Evolutionary conservation across 169 alveolate species (phyloP), one percentile per base, ranked within the genome.

Genomic region (Eimeria nieschulzi): DNA sequence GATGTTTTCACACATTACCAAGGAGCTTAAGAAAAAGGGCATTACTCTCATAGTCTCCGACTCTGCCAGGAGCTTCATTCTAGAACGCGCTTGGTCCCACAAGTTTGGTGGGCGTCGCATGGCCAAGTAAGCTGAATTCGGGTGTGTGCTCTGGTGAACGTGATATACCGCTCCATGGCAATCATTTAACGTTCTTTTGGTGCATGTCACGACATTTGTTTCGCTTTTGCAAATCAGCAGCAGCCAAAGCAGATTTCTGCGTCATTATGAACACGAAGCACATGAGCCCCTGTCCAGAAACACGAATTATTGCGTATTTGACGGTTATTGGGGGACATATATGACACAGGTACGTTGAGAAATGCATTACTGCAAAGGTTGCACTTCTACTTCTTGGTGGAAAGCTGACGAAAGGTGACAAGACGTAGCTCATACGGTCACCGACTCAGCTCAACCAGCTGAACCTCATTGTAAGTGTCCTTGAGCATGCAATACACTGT

Each of bases 101-200:
- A 70, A 70, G 39, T 84, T 70, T 21, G 91, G 91, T 8, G 91
- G 72, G 13, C 83, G 91, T 70, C 83, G 70, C 13, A 55, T 84
- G 73, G 76, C 75, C 12, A 66, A 68, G 91, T 83, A 66, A 12
- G 76, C n/a, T 0, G 7, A n/a, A 7, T 15, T 59, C 68, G 15
- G 68, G n/a, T 9, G 68, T 59, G 68, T 59, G 46, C 46, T 33
- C 46, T 33, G 46, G 46, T 33, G 46, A 33, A 33, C 46, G 0
- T 33, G 46, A 33, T 33, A 1, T 1, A 33, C 46, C 3, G 46
- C 6, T 0, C 46, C 46, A 3, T 33, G 6, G 46, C 46, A 33
- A 33, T 33, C 46, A 33, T 33, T 33, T 33, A 33, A 33, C 46
- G 0, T 33, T 33, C 46, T 3, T 33, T 33, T 33, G 46, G 46